A percentile compares a stretch with the other conserved stretches of the same genome.
phyloP scores from a whole-genome alignment of 139 green algal species.

The Mychonastes homosphaera region DNA sequence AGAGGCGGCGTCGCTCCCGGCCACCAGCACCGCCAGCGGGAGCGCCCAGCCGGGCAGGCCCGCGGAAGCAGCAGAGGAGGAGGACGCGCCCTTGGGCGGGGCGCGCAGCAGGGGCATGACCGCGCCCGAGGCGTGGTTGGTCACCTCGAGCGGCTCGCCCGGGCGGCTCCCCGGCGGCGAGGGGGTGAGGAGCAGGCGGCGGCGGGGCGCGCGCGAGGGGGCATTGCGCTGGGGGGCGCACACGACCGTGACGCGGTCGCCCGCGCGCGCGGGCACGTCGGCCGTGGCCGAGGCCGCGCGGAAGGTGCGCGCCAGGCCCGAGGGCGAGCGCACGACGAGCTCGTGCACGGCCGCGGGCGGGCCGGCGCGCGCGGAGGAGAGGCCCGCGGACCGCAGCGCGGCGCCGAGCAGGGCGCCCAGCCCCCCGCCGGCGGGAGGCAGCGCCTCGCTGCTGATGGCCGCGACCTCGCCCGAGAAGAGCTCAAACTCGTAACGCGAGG shows the following conservation, averaged over 20 bases:
- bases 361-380: constrained; percentile 29
- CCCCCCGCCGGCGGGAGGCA: constrained; percentile 32
- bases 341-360: constrained; percentile 62
- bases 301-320: constrained; percentile 61
- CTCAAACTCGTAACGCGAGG: constrained; percentile 72
- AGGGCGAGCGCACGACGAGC: constrained; percentile 52
- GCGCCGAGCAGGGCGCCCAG: constrained; percentile 34
- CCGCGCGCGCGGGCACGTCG: constrained; percentile 61
- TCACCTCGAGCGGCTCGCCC: constrained; percentile 63
- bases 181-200: constrained; percentile 37
- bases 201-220: constrained; percentile 6
- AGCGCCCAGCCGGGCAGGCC: constrained; percentile 61
- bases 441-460: constrained; percentile 41
- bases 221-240: constrained; percentile 37
- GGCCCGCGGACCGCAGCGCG: constrained; percentile 30
- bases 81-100: constrained; percentile 23
- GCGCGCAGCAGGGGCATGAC: constrained; percentile 46
- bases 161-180: constrained; percentile 52
- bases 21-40: constrained; percentile 46
- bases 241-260: constrained; percentile 69
- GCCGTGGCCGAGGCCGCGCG: constrained; percentile 61
- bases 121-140: constrained; percentile 60
- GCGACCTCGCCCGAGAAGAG: constrained; percentile 61
- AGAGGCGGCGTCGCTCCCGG: constrained; percentile 62
- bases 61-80: no score